A percentile compares a stretch with the other conserved stretches of the same genome.
These are phyloP conservation scores for Eremothecium gossypii DNA, from an alignment of 1,139 yeast genomes.

Conservation along the genomic window DNA sequence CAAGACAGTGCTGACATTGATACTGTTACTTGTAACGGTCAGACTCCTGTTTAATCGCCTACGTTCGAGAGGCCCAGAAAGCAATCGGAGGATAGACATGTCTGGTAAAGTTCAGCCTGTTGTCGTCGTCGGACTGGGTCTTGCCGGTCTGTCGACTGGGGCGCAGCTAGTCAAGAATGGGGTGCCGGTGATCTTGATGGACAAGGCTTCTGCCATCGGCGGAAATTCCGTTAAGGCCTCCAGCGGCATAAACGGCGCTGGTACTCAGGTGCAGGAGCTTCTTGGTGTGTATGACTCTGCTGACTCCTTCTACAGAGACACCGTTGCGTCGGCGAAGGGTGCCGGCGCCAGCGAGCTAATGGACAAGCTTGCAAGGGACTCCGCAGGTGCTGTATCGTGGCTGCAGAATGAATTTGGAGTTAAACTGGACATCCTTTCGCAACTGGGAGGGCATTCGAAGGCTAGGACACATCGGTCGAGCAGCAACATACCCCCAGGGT, in stretches of 20 bases:
- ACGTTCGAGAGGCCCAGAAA: no score
- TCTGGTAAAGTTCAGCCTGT: constrained; percentile 28
- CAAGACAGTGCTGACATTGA: background rate
- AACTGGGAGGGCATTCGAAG: constrained; percentile 67
- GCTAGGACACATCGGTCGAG: constrained; percentile 61
- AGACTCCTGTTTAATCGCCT: no score
- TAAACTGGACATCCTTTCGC: constrained; percentile 55
- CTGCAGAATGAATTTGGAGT: constrained; percentile 51
- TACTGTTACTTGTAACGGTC: no score
- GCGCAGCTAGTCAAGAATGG: constrained; percentile 45
- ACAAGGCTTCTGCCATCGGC: constrained; percentile 56
- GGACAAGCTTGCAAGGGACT: constrained; percentile 31
- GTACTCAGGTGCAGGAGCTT: constrained; percentile 50
- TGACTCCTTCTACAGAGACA: constrained; percentile 54
- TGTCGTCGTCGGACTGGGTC: constrained; percentile 69
- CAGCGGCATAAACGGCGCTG: constrained; percentile 72
- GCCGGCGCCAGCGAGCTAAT: constrained; percentile 44
- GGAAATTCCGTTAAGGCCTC: constrained; percentile 80
- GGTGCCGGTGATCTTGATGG: constrained; percentile 51
- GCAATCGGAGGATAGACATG: background rate
- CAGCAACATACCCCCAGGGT: constrained; percentile 67
- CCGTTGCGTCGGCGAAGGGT: constrained; percentile 55
- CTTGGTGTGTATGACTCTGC: constrained; percentile 46
- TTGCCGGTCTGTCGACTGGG: constrained; percentile 73
- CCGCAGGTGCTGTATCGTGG: constrained; percentile 64